phyloP scores from a whole-genome alignment of 192 early-diverging fungal genomes.

The Phycomyces nitens region DNA sequence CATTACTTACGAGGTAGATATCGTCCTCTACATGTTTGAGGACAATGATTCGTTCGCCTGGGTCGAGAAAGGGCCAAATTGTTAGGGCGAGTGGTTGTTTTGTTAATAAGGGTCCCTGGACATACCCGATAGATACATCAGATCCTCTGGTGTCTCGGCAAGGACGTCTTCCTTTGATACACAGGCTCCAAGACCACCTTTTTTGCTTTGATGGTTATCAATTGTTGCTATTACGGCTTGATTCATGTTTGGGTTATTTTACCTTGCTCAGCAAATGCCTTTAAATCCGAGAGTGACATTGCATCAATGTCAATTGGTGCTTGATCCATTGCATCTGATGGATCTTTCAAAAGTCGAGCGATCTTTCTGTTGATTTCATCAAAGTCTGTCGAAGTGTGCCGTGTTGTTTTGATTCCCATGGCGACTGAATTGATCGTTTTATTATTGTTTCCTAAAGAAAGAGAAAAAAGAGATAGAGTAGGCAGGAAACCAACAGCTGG shows the following conservation, averaged over 20 bases:
- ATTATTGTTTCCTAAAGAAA: background rate
- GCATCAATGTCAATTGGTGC: slow-evolving; percentile 18
- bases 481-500: slow-evolving; percentile 3
- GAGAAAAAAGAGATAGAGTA: background rate
- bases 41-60: slow-evolving; percentile 38
- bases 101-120: background rate
- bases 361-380: slow-evolving; percentile 28
- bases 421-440: background rate
- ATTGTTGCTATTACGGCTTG: background rate
- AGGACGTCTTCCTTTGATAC: slow-evolving; percentile 39
- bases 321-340: slow-evolving; percentile 3
- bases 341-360: slow-evolving; percentile 19
- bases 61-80: background rate
- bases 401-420: slow-evolving; percentile 25
- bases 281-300: slow-evolving; percentile 16
- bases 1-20: slow-evolving; percentile 37
- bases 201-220: background rate
- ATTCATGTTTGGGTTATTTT: background rate
- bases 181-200: slow-evolving; percentile 42
- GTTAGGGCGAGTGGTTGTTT: background rate
- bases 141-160: slow-evolving; percentile 38
- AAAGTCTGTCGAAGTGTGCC: slow-evolving; percentile 31
- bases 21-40: slow-evolving; percentile 39
- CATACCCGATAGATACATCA: slow-evolving; percentile 45
- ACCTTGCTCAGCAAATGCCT: slow-evolving; percentile 31